Evolutionary conservation across 2,329 filamentous ascomycete genomes (phyloP).

Genomic region (Penicillium sp.): DNA sequence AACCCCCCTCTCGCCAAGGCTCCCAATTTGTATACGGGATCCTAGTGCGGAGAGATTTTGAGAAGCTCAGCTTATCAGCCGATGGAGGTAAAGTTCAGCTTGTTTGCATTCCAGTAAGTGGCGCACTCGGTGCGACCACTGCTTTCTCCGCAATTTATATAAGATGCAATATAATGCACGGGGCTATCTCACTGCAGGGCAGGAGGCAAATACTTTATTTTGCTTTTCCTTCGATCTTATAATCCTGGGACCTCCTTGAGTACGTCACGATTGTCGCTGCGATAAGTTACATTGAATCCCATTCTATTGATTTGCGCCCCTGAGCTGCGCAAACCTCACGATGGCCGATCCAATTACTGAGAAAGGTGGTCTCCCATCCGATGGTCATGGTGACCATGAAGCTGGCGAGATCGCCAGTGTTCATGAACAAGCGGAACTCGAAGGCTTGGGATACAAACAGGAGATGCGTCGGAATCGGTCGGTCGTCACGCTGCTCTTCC

Average conservation of each 20-base stretch:
- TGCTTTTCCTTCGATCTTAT: too few species aligned
- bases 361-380: background rate
- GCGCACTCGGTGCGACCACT: conserved; percentile 6
- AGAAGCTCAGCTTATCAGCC: background rate
- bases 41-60: background rate
- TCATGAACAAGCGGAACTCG: conserved; percentile 34
- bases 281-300: background rate
- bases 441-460: conserved; percentile 58
- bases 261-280: background rate
- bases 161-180: background rate
- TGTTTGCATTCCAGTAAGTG: background rate
- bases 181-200: too few species aligned
- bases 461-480: conserved; percentile 61
- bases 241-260: background rate
- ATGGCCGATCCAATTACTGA: background rate
- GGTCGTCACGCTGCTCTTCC: conserved; percentile 61
- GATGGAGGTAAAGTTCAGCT: background rate
- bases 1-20: background rate
- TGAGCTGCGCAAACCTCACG: background rate
- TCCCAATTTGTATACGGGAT: background rate
- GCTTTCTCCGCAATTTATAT: background rate
- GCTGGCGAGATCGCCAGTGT: conserved; percentile 17
- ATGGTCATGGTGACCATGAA: conserved; percentile 11
- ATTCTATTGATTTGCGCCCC: background rate
- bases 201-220: too few species aligned